A percentile compares a stretch with the other conserved stretches of the same genome.
Conservation (phyloP, 495 filamentous ascomycete species). For the Aspergillus bridgeri region DNA sequence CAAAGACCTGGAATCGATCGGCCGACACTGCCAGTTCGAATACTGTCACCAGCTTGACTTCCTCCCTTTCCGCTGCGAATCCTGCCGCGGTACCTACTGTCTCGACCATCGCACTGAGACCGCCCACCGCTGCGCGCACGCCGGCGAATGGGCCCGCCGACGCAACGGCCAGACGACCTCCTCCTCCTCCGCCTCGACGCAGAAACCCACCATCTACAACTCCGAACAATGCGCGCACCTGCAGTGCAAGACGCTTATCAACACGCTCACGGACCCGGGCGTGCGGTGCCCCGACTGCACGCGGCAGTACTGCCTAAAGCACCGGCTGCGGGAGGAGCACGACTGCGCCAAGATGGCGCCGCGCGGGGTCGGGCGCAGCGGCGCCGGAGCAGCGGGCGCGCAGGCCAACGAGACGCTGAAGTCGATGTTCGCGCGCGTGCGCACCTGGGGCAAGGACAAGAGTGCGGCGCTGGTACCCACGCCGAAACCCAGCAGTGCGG, state of each 20-base stretch:
- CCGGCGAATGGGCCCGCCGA: slow-evolving; percentile 81
- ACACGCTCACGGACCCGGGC: slow-evolving; percentile 71
- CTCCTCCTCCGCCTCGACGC: slow-evolving; percentile 22
- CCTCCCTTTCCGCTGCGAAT: slow-evolving; percentile 91
- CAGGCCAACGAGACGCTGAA: slow-evolving; percentile 46
- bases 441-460: slow-evolving; percentile 64
- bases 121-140: slow-evolving; percentile 73
- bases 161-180: slow-evolving; percentile 36
- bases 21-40: slow-evolving; percentile 83
- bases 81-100: slow-evolving; percentile 82
- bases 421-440: slow-evolving; percentile 61
- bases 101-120: slow-evolving; percentile 91
- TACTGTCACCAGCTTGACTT: slow-evolving; percentile 96
- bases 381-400: slow-evolving; percentile 11
- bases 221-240: slow-evolving; percentile 71
- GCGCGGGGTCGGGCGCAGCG: slow-evolving; percentile 49
- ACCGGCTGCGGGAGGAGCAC: slow-evolving; percentile 84
- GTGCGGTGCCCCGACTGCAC: slow-evolving; percentile 81
- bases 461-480: slow-evolving; percentile 50
- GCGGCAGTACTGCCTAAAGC: slow-evolving; percentile 85
- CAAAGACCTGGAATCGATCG: slow-evolving; percentile 76
- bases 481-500: slow-evolving; percentile 55
- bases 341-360: slow-evolving; percentile 71
- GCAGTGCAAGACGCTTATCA: slow-evolving; percentile 79
- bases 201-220: slow-evolving; percentile 56